These are phyloP conservation scores for Ophiostoma australiae DNA, from an alignment of 2,329 filamentous ascomycete species.

Conservation along the genomic window DNA sequence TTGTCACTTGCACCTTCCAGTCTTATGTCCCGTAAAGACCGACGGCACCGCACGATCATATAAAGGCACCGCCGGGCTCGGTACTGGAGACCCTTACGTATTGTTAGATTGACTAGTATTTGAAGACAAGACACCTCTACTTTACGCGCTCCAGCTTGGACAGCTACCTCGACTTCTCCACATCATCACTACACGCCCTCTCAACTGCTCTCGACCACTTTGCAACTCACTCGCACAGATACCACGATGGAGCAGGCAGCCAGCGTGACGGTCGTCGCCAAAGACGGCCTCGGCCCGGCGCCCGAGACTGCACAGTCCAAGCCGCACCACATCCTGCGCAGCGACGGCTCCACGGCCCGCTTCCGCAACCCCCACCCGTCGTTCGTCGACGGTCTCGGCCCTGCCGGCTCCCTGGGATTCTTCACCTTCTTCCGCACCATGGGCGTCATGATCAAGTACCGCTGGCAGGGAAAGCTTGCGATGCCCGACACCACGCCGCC, in stretches of 20 bases:
- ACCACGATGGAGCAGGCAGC: constrained; percentile 23
- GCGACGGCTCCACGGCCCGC: constrained; percentile 38
- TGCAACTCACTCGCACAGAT: background rate
- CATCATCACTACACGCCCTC: background rate
- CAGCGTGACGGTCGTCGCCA: constrained; percentile 18
- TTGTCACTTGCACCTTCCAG: background rate
- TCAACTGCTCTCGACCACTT: background rate
- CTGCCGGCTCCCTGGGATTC: constrained; percentile 16
- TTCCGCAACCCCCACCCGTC: constrained; percentile 53
- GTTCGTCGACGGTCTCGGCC: constrained; percentile 30
- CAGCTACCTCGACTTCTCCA: background rate
- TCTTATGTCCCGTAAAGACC: background rate
- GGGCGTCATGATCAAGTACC: constrained; percentile 30
- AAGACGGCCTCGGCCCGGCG: constrained; percentile 22
- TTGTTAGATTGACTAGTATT: background rate
- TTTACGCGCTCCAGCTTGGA: background rate
- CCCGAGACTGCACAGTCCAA: constrained; percentile 43
- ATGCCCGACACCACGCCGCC: constrained; percentile 59
- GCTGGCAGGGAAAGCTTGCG: constrained; percentile 40
- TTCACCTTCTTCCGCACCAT: constrained; percentile 29
- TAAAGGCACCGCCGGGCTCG: background rate
- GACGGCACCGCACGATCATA: background rate
- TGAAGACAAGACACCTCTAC: background rate
- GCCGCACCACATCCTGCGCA: constrained; percentile 45
- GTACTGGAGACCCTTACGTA: background rate